A percentile compares a stretch with the other conserved stretches of the same genome.
Evolutionary conservation across 139 green algal species (phyloP).

Genomic region (Chlamydomonas sp.): DNA sequence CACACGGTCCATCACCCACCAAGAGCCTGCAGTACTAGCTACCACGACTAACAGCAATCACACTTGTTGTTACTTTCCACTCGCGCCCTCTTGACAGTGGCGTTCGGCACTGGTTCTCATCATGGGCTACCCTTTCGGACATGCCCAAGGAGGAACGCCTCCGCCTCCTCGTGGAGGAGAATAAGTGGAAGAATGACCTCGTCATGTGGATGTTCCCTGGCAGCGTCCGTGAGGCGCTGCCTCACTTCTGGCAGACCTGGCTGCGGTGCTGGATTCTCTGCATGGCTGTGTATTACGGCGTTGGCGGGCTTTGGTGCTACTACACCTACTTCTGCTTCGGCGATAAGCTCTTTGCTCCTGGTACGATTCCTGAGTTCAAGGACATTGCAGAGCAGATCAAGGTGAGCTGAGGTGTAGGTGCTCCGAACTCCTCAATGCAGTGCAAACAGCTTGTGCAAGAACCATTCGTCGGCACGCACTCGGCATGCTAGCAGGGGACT

Average conservation of each 20-base stretch:
- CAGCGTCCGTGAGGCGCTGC: slow-evolving; percentile 43
- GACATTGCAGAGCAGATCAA: slow-evolving; percentile 84
- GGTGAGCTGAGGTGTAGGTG: slow-evolving; percentile 40
- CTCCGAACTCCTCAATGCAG: no score
- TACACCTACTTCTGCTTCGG: slow-evolving; percentile 87
- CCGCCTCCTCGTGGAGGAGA: slow-evolving; percentile 70
- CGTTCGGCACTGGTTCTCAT: slow-evolving; percentile 36
- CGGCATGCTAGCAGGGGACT: neutral
- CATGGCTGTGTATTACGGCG: slow-evolving; percentile 78
- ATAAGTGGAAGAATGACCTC: slow-evolving; percentile 87
- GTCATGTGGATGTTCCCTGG: slow-evolving; percentile 63
- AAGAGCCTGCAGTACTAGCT: neutral
- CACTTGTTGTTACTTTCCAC: neutral
- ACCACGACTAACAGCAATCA: neutral
- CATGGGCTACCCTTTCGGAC: slow-evolving; percentile 30
- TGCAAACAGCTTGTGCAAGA: no score
- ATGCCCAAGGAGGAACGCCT: slow-evolving; percentile 51
- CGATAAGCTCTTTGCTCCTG: slow-evolving; percentile 67
- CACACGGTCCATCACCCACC: no score
- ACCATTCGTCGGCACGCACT: no score
- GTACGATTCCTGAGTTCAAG: slow-evolving; percentile 63
- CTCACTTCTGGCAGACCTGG: slow-evolving; percentile 78
- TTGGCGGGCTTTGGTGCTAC: slow-evolving; percentile 79
- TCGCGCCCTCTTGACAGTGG: slow-evolving; percentile 1
- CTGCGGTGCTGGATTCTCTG: slow-evolving; percentile 82